Base-by-base conservation (phyloP, 1,284 basidiomycete genomes). In the Cronartium ribicola region DNA sequence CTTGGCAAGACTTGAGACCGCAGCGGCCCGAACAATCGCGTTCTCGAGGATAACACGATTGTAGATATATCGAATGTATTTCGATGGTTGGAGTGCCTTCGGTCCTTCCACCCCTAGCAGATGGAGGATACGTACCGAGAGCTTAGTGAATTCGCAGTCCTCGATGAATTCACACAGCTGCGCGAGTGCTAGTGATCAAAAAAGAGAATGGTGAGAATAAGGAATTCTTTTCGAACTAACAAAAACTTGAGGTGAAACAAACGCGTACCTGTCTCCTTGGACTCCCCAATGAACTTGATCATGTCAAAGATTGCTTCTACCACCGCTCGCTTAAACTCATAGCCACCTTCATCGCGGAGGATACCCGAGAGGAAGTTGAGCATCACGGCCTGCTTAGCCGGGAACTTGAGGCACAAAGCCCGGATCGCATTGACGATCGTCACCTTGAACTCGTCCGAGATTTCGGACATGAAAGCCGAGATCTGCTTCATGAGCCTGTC, bases 111-210 rank as follows among this genome's bases (percentile, higher is more conserved):
- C 86, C 64, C 96, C 96, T 62, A 99, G 88, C 48, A 99, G 83
- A 81, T 98, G 91, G 46, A 99, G 86, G 79, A 99, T 93, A 66
- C 96, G 89, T 75, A 99, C 96, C 39, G 93, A 97, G 64, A 99
- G 88, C 83, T 98, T 99, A 57, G 95, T 98, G 82, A 98, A 99
- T 83, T 99, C 96, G 86, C 96, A 99, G 82, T 98, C 96, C 83
- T 98, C 96, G 81, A 99, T 99, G 82, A 99, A 98, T 82, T 99
- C 96, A 85, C 96, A 98, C n/a, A 99, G 87, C 81, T 99, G 93
- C 11, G 94, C 94, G 59, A 99, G 87, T 0, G 96, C 96, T 83
- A 90, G 0, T 8, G 20, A 20, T 20, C 17, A 14, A 11, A 6
- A 29, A 8, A 36, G 13, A 48, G 11, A 51, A 62, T 37, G 29